These are phyloP conservation scores for Anthoceros angustus DNA, from an alignment of 225 moss, liverwort and hornwort genomes.

Conservation along the genomic window DNA sequence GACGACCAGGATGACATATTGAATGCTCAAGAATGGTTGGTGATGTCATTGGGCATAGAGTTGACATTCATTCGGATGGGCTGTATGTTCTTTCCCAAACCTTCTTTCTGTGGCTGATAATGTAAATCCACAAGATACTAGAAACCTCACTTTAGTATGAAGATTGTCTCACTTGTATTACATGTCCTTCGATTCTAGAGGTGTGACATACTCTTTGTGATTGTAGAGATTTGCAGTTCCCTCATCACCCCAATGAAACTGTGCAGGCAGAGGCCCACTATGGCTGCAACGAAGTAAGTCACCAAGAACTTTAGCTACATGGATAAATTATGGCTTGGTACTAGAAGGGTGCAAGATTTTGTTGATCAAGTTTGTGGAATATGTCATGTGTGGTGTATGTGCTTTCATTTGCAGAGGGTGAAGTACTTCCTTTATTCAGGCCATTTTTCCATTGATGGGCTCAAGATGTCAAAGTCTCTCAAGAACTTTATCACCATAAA, in stretches of 20 bases:
- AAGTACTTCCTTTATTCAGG: slow-evolving; percentile 92
- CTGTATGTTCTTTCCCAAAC: slow-evolving; percentile 46
- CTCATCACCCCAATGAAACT: slow-evolving; percentile 88
- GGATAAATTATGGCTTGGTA: neutral
- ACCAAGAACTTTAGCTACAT: neutral
- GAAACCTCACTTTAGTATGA: no score
- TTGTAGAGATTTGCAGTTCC: slow-evolving; percentile 76
- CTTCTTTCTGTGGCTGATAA: no score
- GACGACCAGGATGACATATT: slow-evolving; percentile 95
- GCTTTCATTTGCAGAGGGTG: no score
- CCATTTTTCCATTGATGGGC: slow-evolving; percentile 83
- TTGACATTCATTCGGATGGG: slow-evolving; percentile 91
- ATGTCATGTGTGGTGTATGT: no score
- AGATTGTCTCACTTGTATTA: neutral
- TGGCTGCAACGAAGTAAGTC: slow-evolving; percentile 51
- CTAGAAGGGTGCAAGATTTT: no score
- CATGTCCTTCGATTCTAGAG: no score
- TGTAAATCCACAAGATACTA: no score
- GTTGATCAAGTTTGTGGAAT: no score
- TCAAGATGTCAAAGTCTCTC: slow-evolving; percentile 98
- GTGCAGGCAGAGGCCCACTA: slow-evolving; percentile 89
- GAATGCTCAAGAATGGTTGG: slow-evolving; percentile 98
- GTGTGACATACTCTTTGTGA: no score
- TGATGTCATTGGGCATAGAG: slow-evolving; percentile 53
- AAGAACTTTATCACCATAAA: slow-evolving; percentile 95